Conservation (phyloP, 352 stramenopile genomes). For the Phytophthora macrochlamydospora region DNA sequence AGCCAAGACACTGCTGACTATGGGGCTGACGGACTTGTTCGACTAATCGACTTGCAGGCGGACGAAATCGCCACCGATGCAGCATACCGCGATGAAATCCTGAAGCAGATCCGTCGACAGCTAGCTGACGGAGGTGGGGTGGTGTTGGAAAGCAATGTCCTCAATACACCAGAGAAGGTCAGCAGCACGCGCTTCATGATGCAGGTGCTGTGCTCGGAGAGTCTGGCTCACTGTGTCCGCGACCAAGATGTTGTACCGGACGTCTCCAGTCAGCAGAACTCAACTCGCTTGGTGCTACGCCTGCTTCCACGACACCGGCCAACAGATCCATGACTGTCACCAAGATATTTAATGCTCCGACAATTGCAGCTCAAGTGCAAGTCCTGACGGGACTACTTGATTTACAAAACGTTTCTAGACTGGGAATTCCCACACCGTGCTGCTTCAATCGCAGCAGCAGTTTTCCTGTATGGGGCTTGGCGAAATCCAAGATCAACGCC, state of each 20-base stretch:
- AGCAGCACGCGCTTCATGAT: slow-evolving; percentile 39
- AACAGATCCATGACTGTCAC: too few relatives aligned
- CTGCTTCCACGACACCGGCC: slow-evolving; percentile 15
- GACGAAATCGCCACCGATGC: slow-evolving; percentile 15
- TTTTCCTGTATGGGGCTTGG: too few relatives aligned
- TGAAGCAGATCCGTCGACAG: slow-evolving; percentile 39
- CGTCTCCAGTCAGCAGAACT: neutral
- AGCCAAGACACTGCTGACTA: neutral
- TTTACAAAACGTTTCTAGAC: too few relatives aligned
- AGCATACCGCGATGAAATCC: slow-evolving; percentile 32
- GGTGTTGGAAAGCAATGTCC: slow-evolving; percentile 24
- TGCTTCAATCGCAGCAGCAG: too few relatives aligned
- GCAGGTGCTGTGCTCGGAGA: slow-evolving; percentile 60
- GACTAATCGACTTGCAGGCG: slow-evolving; percentile 19
- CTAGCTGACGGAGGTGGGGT: slow-evolving; percentile 41
- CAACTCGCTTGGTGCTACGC: slow-evolving; percentile 12
- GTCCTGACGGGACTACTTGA: too few relatives aligned
- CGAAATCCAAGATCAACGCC: too few relatives aligned
- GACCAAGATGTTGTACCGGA: slow-evolving; percentile 54
- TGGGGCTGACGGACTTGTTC: neutral
- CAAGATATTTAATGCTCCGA: too few relatives aligned
- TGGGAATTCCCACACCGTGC: too few relatives aligned
- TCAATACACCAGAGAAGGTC: neutral
- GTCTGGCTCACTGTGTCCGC: slow-evolving; percentile 45
- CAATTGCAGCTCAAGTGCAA: too few relatives aligned